phyloP scores from a whole-genome alignment of 192 early-diverging fungal species.

The Entomortierella beljakovae region DNA sequence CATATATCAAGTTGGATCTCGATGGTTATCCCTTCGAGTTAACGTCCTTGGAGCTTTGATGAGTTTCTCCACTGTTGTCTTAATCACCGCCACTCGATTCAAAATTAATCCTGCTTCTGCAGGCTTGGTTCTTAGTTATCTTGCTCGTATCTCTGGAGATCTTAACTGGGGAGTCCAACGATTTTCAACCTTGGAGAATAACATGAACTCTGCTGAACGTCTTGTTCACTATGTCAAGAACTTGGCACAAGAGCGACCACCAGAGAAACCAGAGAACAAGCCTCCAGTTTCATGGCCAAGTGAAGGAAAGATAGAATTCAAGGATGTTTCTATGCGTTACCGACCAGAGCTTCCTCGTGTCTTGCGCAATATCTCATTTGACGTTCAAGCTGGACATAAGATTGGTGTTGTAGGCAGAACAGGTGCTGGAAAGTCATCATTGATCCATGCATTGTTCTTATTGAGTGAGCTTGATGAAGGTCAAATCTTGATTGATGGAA shows the following conservation, averaged over 20 bases:
- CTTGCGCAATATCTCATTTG: slow-evolving; percentile 80
- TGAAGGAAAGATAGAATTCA: slow-evolving; percentile 75
- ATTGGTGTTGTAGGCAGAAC: slow-evolving; percentile 95
- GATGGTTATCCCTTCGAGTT: slow-evolving; percentile 80
- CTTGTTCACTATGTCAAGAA: slow-evolving; percentile 42
- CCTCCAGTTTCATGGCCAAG: slow-evolving; percentile 70
- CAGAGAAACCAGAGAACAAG: slow-evolving; percentile 24
- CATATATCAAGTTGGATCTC: slow-evolving; percentile 74
- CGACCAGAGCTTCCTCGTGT: slow-evolving; percentile 76
- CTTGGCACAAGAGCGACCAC: slow-evolving; percentile 31
- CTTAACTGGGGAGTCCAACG: slow-evolving; percentile 74
- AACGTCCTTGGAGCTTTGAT: slow-evolving; percentile 78
- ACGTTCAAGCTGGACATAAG: slow-evolving; percentile 73
- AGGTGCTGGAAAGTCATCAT: slow-evolving; percentile 86
- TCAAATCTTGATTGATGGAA: slow-evolving; percentile 72
- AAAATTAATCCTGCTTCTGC: slow-evolving; percentile 79
- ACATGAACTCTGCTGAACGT: slow-evolving; percentile 52
- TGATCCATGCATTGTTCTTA: slow-evolving; percentile 82
- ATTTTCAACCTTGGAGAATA: slow-evolving; percentile 70
- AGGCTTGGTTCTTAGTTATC: slow-evolving; percentile 74
- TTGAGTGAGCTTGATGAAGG: slow-evolving; percentile 79
- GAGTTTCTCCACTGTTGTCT: slow-evolving; percentile 80
- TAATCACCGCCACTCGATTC: slow-evolving; percentile 74
- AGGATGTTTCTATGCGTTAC: slow-evolving; percentile 81
- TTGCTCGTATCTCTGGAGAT: slow-evolving; percentile 75